phyloP scores from a whole-genome alignment of 805 yeast genomes.

The Kuraishia hungarica region DNA sequence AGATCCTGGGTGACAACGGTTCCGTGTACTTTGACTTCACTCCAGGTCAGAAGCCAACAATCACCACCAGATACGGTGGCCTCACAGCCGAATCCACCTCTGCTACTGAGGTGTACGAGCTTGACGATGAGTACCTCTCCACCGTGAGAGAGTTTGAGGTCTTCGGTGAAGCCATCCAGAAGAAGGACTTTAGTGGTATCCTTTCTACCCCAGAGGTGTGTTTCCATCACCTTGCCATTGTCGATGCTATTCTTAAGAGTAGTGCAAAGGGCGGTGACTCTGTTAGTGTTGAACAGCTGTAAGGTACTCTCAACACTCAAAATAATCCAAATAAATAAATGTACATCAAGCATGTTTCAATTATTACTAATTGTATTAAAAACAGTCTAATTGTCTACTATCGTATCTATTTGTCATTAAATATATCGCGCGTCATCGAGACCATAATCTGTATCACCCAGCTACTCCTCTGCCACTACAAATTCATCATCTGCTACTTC shows the following conservation, averaged over 20 bases:
- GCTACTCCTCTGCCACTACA: background rate
- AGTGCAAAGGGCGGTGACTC: constrained; percentile 36
- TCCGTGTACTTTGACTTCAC: constrained; percentile 60
- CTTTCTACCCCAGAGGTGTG: constrained; percentile 59
- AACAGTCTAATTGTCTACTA: background rate
- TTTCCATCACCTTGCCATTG: constrained; percentile 87
- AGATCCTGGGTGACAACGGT: constrained; percentile 75
- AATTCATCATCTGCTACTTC: background rate
- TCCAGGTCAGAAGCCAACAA: constrained; percentile 31
- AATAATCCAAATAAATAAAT: too few relatives aligned
- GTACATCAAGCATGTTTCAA: background rate
- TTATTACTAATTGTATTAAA: too few relatives aligned
- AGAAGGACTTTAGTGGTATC: constrained; percentile 14
- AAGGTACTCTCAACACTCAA: constrained; percentile 1
- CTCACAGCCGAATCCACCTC: constrained; percentile 42
- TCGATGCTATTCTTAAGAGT: constrained; percentile 79
- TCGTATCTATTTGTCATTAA: background rate
- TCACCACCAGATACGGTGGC: constrained; percentile 41
- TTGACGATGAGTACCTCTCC: constrained; percentile 35
- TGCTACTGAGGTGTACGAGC: constrained; percentile 20
- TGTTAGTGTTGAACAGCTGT: constrained; percentile 21
- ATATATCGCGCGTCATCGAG: background rate
- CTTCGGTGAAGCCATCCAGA: constrained; percentile 27
- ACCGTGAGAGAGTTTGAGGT: constrained; percentile 37
- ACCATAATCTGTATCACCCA: background rate